Conservation (phyloP, 1,284 basidiomycete species). For the Cutaneotrichosporon cavernicola region DNA sequence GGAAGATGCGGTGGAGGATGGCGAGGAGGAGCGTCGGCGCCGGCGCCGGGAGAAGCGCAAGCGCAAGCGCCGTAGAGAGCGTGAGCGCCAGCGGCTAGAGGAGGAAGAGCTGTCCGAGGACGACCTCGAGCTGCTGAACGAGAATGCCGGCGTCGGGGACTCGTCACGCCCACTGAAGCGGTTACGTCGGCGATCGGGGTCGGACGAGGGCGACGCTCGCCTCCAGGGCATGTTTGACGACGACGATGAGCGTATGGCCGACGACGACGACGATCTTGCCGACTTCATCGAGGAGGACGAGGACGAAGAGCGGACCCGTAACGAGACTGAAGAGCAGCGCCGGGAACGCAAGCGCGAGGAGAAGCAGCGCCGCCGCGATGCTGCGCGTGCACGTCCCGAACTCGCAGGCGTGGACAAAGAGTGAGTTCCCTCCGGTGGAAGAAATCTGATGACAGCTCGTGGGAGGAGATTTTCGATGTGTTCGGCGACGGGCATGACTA, state of each 20-base stretch:
- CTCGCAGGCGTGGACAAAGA: conserved; percentile 81
- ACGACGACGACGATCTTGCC: conserved; percentile 62
- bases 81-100: conserved; percentile 28
- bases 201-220: conserved; percentile 53
- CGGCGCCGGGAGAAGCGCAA: conserved; percentile 42
- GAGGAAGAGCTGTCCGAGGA: conserved; percentile 69
- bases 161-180: conserved; percentile 46
- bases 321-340: conserved; percentile 74
- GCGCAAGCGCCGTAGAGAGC: conserved; percentile 40
- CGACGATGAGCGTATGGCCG: conserved; percentile 38
- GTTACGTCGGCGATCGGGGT: conserved; percentile 46
- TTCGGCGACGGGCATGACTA: conserved; percentile 98
- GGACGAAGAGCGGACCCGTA: conserved; percentile 54
- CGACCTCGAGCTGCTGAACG: conserved; percentile 88
- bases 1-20: conserved; percentile 35
- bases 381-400: conserved; percentile 69
- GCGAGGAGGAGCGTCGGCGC: conserved; percentile 32
- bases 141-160: conserved; percentile 76
- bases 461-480: conserved; percentile 95
- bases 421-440: conserved; percentile 57
- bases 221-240: conserved; percentile 51
- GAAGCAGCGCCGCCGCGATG: conserved; percentile 65
- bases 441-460: conserved; percentile 63
- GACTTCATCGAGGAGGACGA: conserved; percentile 92
- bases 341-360: conserved; percentile 68